Conservation (phyloP, 176 grass and related monocot genomes). For the Musa troglodytarum region DNA sequence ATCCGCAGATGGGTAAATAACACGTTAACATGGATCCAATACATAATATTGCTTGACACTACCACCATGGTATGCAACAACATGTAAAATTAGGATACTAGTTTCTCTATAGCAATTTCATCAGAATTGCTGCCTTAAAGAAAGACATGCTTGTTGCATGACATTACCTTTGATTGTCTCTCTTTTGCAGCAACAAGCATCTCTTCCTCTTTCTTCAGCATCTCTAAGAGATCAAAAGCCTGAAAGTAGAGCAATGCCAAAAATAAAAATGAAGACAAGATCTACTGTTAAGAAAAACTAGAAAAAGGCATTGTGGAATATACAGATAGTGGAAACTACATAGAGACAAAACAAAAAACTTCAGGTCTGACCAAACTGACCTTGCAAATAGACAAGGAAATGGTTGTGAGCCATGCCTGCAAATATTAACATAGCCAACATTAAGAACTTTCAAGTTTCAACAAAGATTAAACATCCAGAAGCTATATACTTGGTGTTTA, state of each 20-base stretch:
- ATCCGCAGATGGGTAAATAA: too few species aligned
- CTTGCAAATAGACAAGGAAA: conserved; percentile 69
- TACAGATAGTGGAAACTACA: too few species aligned
- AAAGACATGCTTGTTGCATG: neutral
- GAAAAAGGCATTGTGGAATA: neutral
- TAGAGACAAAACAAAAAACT: too few species aligned
- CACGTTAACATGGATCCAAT: too few species aligned
- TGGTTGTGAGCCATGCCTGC: conserved; percentile 67
- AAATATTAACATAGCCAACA: conserved; percentile 17
- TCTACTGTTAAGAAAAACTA: neutral
- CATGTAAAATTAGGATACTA: too few species aligned
- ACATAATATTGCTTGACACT: too few species aligned
- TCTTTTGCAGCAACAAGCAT: conserved; percentile 81
- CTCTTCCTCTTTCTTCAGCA: conserved; percentile 89
- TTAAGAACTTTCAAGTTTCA: neutral
- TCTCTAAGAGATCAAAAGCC: conserved; percentile 84
- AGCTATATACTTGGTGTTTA: neutral
- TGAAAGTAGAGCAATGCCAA: conserved; percentile 3
- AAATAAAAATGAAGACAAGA: neutral
- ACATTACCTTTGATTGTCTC: conserved; percentile 51
- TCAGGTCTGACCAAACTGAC: conserved; percentile 28
- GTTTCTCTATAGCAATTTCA: too few species aligned
- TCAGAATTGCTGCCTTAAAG: too few species aligned
- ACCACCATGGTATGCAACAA: too few species aligned
- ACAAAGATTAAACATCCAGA: conserved; percentile 1